A percentile compares a stretch with the other conserved stretches of the same genome.
These are phyloP conservation scores for Fraxinus sp. DNA, from an alignment of 305 asterid species.

Conservation along the genomic window DNA sequence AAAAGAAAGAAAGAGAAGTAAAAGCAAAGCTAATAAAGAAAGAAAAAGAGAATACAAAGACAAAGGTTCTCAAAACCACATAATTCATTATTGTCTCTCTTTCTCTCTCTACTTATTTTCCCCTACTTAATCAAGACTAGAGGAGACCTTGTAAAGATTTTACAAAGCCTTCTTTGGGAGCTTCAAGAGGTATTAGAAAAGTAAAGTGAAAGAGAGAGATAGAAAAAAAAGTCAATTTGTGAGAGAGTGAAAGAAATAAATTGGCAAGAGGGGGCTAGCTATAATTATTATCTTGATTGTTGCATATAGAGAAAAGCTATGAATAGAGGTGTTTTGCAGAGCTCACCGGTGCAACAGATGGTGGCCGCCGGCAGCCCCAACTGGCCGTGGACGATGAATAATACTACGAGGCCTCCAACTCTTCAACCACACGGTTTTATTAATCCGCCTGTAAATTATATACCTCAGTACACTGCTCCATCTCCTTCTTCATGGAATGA, in stretches of 20 bases:
- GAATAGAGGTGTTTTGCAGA: constrained; percentile 55
- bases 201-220: constrained; percentile 30
- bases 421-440: constrained; percentile 27
- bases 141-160: constrained; percentile 48
- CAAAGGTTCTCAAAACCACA: constrained; percentile 41
- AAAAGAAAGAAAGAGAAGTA: constrained; percentile 23
- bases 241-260: constrained; percentile 12
- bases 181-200: constrained; percentile 29
- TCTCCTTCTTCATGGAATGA: constrained; percentile 43
- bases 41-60: constrained; percentile 30
- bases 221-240: constrained; percentile 18
- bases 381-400: constrained; percentile 48
- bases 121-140: constrained; percentile 49
- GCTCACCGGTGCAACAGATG: constrained; percentile 58
- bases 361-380: constrained; percentile 50
- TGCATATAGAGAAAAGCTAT: constrained; percentile 21
- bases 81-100: constrained; percentile 26
- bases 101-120: constrained; percentile 26
- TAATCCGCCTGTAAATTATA: not conserved
- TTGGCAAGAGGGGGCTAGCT: not conserved
- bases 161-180: constrained; percentile 39
- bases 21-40: constrained; percentile 34
- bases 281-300: constrained; percentile 9
- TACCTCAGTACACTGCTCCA: constrained; percentile 28
- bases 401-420: constrained; percentile 41